Evolutionary conservation across 164 flowering plant species (phyloP), one percentile per base, ranked within the genome.

Genomic region (Stephania cephalantha): DNA sequence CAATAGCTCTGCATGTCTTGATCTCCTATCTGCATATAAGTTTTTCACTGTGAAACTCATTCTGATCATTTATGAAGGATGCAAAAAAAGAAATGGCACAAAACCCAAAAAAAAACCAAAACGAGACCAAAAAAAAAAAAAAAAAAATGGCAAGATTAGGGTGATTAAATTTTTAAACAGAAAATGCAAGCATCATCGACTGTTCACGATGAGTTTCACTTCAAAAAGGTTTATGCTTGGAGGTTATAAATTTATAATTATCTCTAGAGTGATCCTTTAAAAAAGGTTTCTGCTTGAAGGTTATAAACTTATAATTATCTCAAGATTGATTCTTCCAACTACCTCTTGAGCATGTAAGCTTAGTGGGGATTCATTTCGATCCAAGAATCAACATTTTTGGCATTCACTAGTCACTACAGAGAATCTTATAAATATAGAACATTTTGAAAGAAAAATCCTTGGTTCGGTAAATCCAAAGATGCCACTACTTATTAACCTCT

Each of bases 21-120:
- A 67, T 80, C 88, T 81, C 84, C 86, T 77, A 80, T 87, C 98
- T 95, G 86, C 69, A 73, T 4, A 78, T 61, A 78, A 58, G 65
- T 6, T 58, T 20, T 15, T 58, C 65, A 66, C 53, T 53, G 22
- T 71, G 18, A 18, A 77, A 58, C 65, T 7, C 20, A n/a, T 5
- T 15, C 65, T 15, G 65, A 6, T 35, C 22, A 58, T 58, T 13
- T 58, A 20, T 35, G 65, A 58, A 58, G 22, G 65, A 58, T 58
- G 7, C 7, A n/a, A 15, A 58, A 58, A 55, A 17, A 55, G 18
- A 13, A 7, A 17, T 10, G 18, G 63, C 63, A 55, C 18, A 25
- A 25, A 25, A 25, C 25, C 25, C 25, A 25, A 25, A 25, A 25
- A 25, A 25, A 25, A 25, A 25, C 25, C 25, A 25, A 25, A 25